phyloP scores from a whole-genome alignment of 1,284 basidiomycete genomes.

The Cryptococcus wingfieldii region DNA sequence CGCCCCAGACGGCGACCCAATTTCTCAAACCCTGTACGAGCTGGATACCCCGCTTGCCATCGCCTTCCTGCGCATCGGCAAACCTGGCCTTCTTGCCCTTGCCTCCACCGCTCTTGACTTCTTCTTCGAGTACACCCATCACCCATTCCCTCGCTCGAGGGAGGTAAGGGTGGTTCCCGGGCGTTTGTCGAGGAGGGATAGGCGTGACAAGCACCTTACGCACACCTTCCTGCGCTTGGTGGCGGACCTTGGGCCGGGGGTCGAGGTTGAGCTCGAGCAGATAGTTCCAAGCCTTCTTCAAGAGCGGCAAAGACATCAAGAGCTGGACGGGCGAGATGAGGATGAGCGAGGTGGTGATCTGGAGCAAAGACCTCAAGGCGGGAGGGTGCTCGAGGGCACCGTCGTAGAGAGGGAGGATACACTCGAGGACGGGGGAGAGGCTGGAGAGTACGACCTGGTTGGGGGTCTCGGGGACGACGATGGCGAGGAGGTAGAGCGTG shows the following conservation, averaged over 20 bases:
- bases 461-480: constrained; percentile 68
- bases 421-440: constrained; percentile 52
- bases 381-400: constrained; percentile 46
- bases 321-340: constrained; percentile 66
- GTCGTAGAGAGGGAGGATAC: constrained; percentile 70
- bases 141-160: constrained; percentile 75
- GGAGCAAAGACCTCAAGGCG: constrained; percentile 50
- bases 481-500: constrained; percentile 80
- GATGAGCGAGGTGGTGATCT: constrained; percentile 61
- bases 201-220: constrained; percentile 69
- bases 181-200: constrained; percentile 63
- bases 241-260: constrained; percentile 88
- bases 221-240: constrained; percentile 80
- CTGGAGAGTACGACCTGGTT: constrained; percentile 44
- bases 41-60: constrained; percentile 71
- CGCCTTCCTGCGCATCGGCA: constrained; percentile 51
- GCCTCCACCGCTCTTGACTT: constrained; percentile 55
- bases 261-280: constrained; percentile 82
- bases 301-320: constrained; percentile 65
- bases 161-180: constrained; percentile 70
- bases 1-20: constrained; percentile 61
- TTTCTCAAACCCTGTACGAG: constrained; percentile 65
- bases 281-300: constrained; percentile 62
- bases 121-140: constrained; percentile 62
- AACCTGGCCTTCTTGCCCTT: constrained; percentile 63